Base-by-base conservation (phyloP, 768 basidiomycete genomes). In the Naganishia antarctica region DNA sequence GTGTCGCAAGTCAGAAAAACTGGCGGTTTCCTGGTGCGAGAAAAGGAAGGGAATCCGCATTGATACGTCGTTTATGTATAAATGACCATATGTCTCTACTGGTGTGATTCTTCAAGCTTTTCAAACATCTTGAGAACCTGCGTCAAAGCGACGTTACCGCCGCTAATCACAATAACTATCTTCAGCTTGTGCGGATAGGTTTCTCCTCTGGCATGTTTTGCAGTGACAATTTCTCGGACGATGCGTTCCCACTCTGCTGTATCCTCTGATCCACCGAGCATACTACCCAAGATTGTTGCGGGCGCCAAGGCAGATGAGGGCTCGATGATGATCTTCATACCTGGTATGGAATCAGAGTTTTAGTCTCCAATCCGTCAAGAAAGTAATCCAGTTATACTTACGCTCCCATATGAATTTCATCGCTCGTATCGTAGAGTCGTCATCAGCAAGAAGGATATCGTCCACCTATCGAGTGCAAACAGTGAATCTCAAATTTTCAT, bases 11-110 rank as follows among this genome's bases (percentile, higher is more conserved):
- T 91, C 0, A 77, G 77, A 31, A 79, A 82, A 16, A 80, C 88
- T 61, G 90, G 87, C 0, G 70, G 83, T 8, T 94, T 92, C 80
- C 88, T 73, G 49, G 68, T 78, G 0, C 62, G 79, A 28, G 70
- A 70, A 34, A 77, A 77, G 64, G 78, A 79, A 64, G 78, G 78
- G 21, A 63, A 63, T 32, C 49, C 41, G 12, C 62, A 63, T 29
- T 63, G 21, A 41, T 21, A 12, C 43, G 18, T 44, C 3, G 21
- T 44, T 8, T 5, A 46, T 40, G 23, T 6, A 40, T 13, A 12
- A 51, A 31, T 34, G n/a, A 32, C 15, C 5, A 25, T 34, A 26
- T 6, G 3, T 23, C 37, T 40, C 15, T 57, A 23, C 21, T 57
- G n/a, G n/a, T n/a, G 11, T 23, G n/a, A 21, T 4, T 26, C 29